Evolutionary conservation across 257 asterid genomes (phyloP), one percentile per base, ranked within the genome.

Genomic region (Nicotiana noctiflora): DNA sequence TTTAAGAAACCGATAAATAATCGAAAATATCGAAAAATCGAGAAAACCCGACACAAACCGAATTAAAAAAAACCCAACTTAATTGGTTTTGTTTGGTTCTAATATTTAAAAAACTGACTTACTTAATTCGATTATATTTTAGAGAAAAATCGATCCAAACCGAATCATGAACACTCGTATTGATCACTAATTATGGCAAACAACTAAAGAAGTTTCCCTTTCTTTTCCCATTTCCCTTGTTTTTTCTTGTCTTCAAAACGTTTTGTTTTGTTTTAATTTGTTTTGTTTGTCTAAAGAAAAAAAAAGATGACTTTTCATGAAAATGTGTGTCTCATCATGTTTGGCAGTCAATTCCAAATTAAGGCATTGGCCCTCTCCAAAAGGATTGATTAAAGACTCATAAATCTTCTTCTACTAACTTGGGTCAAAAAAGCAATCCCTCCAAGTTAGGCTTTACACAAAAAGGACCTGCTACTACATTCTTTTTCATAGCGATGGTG

Each of bases 381-480:
- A 87, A 18, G 74, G 79, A 76, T 81, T 32, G 72, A n/a, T 5
- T 17, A 49, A 62, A 62, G 40, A 62, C 19, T 62, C 40, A 62
- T 62, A 62, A 62, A 62, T 25, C n/a, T 25, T 27, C 5, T 27
- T 25, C 29, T 62, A 64, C 72, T 64, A 14, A 29, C 46, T 29
- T 13, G 72, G 49, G 72, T 64, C 23, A 70, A 90, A 87, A 87
- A 88, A 85, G 91, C 82, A 70, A 72, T 84, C 80, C 94, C 93
- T 83, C 81, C 46, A 85, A 63, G 84, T 90, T 86, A 84, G 91
- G 93, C 93, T 89, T 90, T 90, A 52, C 49, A 40, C 3, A 3
- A 49, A 37, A 32, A 32, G 37, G 7, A 32, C n/a, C n/a, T n/a
- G 5, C 37, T 32, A 4, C 37, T 32, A 32, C 5, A 4, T 32